phyloP scores from a whole-genome alignment of 495 filamentous ascomycete genomes.

The Tuber aestivum region DNA sequence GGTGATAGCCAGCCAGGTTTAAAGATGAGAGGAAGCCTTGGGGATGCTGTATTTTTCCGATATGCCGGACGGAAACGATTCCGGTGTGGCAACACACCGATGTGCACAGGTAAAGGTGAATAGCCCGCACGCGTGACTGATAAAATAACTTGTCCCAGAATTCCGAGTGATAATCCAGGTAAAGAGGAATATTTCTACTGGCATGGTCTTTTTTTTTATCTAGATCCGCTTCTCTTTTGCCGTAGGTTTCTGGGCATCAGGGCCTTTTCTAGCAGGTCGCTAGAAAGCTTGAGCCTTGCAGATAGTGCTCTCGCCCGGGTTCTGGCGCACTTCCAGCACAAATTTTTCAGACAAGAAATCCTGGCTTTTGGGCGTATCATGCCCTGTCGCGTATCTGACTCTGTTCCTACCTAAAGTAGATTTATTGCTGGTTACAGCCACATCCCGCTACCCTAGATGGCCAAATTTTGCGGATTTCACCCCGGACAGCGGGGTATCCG shows the following conservation, averaged over 20 bases:
- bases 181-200: not conserved
- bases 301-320: not conserved
- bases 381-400: not conserved
- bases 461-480: too few relatives aligned
- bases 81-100: not conserved
- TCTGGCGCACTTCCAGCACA: too few relatives aligned
- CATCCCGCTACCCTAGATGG: too few relatives aligned
- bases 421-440: too few relatives aligned
- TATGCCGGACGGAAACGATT: not conserved
- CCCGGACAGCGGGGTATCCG: too few relatives aligned
- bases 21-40: not conserved
- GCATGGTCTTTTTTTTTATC: not conserved
- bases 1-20: not conserved
- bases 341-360: not conserved
- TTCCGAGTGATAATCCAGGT: slow-evolving; percentile 1
- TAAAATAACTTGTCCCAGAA: not conserved
- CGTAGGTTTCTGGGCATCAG: too few relatives aligned
- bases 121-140: not conserved
- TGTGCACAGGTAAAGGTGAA: not conserved
- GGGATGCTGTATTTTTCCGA: not conserved
- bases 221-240: too few relatives aligned
- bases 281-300: too few relatives aligned
- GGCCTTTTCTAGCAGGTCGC: too few relatives aligned
- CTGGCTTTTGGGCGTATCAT: not conserved
- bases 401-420: too few relatives aligned